Conservation (phyloP, 306 rosid species). For the Cucurbita argyrosperma region DNA sequence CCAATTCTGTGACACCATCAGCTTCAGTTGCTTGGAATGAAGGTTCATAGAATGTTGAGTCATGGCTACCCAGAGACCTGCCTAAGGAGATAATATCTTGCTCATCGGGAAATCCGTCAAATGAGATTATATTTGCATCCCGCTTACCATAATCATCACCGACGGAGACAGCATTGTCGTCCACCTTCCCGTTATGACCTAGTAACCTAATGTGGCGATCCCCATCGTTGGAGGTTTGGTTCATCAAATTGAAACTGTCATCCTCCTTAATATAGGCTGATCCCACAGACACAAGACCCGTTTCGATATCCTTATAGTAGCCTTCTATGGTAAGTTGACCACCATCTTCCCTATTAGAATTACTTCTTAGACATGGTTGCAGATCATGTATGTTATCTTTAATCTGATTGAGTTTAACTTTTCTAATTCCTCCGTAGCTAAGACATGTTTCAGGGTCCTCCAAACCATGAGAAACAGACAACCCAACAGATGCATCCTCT, state of each 20-base stretch:
- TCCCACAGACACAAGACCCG: slow-evolving; percentile 26
- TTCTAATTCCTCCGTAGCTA: slow-evolving; percentile 38
- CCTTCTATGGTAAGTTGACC: slow-evolving; percentile 23
- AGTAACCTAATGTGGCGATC: slow-evolving; percentile 32
- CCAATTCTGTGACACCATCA: slow-evolving; percentile 28
- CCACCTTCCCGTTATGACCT: slow-evolving; percentile 25
- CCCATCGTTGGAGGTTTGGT: slow-evolving; percentile 34
- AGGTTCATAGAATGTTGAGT: slow-evolving; percentile 38
- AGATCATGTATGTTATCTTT: slow-evolving; percentile 34
- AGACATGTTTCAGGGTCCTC: slow-evolving; percentile 36
- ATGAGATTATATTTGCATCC: slow-evolving; percentile 35
- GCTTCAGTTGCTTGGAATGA: slow-evolving; percentile 37
- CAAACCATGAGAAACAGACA: slow-evolving; percentile 43
- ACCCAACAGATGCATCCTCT: slow-evolving; percentile 36
- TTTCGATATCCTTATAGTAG: slow-evolving; percentile 29
- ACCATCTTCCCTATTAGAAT: slow-evolving; percentile 24
- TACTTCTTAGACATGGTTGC: neutral
- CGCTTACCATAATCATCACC: slow-evolving; percentile 35
- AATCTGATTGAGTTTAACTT: slow-evolving; percentile 38
- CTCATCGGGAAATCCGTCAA: slow-evolving; percentile 54
- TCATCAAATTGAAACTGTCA: slow-evolving; percentile 22
- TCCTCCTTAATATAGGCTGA: slow-evolving; percentile 37
- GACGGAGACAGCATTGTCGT: slow-evolving; percentile 24
- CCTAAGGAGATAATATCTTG: slow-evolving; percentile 39
- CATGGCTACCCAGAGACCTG: slow-evolving; percentile 33